phyloP scores from a whole-genome alignment of 352 stramenopile genomes.

The Pythium myriotylum region DNA sequence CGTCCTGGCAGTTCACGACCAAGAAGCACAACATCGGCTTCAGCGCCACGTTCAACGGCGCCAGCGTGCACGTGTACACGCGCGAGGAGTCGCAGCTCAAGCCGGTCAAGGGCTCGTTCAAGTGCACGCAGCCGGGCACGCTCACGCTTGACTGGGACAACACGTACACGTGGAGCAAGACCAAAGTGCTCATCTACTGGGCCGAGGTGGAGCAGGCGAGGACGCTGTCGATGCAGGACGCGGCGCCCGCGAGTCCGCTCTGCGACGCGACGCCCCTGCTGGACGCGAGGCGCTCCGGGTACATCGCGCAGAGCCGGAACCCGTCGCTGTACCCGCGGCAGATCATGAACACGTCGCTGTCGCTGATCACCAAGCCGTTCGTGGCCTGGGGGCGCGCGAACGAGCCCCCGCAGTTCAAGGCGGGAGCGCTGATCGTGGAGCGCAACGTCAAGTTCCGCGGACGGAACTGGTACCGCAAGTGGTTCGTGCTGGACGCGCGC shows the following conservation, averaged over 20 bases:
- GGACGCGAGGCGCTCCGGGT: conserved; percentile 56
- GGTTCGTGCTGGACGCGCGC: conserved; percentile 67
- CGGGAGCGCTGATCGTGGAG: conserved; percentile 67
- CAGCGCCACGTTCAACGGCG: conserved; percentile 69
- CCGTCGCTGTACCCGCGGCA: conserved; percentile 60
- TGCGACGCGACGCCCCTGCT: conserved; percentile 2
- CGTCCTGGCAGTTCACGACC: conserved; percentile 74
- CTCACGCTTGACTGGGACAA: conserved; percentile 82
- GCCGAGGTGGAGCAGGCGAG: conserved; percentile 57
- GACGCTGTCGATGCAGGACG: neutral
- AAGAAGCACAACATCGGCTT: conserved; percentile 86
- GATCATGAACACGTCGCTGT: conserved; percentile 76
- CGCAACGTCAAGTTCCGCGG: conserved; percentile 72
- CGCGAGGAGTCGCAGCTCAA: conserved; percentile 64
- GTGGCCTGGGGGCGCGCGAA: conserved; percentile 28
- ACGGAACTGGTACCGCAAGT: conserved; percentile 81
- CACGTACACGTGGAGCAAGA: conserved; percentile 82
- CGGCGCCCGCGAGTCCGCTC: neutral
- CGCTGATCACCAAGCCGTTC: conserved; percentile 74
- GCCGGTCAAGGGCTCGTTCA: conserved; percentile 66
- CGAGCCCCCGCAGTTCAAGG: conserved; percentile 37
- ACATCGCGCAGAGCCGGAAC: conserved; percentile 67
- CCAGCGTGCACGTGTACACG: conserved; percentile 64
- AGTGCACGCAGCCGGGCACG: conserved; percentile 46
- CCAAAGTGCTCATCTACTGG: conserved; percentile 78